Percentiles rank a stretch among this genome's conserved stretches.
Conservation (phyloP, 148 eudicot genomes). For the Heliosperma pusillum region DNA sequence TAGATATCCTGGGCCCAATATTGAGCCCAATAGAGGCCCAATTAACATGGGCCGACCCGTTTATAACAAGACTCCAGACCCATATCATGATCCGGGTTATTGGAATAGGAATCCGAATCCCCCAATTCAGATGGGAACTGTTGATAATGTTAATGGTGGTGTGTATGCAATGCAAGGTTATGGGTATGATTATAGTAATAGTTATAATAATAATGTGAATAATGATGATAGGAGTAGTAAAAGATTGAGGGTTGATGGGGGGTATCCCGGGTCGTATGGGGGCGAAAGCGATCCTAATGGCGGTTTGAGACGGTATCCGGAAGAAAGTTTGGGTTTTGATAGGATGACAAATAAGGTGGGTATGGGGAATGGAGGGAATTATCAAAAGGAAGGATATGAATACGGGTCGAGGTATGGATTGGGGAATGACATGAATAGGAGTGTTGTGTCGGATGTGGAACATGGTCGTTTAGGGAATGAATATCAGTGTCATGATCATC, state of each 20-base stretch:
- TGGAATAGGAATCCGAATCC: conserved; percentile 38
- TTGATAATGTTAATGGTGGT: conserved; percentile 10
- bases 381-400: conserved; percentile 17
- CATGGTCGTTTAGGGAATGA: conserved; percentile 19
- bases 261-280: conserved; percentile 22
- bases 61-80: conserved; percentile 22
- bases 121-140: conserved; percentile 16
- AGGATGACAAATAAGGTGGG: conserved; percentile 10
- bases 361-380: conserved; percentile 17
- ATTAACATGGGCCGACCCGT: conserved; percentile 26
- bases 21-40: conserved; percentile 22
- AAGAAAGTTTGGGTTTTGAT: conserved; percentile 24
- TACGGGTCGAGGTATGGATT: conserved; percentile 13
- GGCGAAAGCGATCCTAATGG: conserved; percentile 17
- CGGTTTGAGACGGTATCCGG: conserved; percentile 16
- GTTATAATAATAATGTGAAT: conserved; percentile 5
- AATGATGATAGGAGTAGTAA: conserved; percentile 44
- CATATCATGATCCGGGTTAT: conserved; percentile 30
- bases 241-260: conserved; percentile 58
- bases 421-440: conserved; percentile 6
- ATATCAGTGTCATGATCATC: conserved; percentile 20
- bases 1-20: conserved; percentile 28
- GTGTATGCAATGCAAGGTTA: conserved; percentile 19
- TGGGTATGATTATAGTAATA: conserved; percentile 27
- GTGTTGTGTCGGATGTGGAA: background rate